Base-by-base conservation (phyloP, 345 rosid species). In the Hypericum perforatum region DNA sequence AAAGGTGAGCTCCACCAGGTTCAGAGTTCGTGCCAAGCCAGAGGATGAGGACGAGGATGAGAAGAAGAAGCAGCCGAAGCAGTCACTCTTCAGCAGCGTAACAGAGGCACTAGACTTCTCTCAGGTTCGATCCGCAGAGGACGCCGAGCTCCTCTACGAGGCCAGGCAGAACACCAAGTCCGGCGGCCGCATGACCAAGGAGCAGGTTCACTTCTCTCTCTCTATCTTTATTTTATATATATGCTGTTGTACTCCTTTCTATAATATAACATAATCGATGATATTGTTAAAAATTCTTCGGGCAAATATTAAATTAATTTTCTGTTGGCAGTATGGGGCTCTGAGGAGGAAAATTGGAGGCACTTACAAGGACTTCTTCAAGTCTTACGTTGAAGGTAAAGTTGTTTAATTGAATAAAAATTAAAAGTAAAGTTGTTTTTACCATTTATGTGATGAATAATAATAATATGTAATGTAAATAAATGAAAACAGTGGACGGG, bases 301-400 rank as follows among this genome's bases (percentile, higher is more conserved):
- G n/a, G n/a, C n/a, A n/a, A n/a, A n/a, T n/a, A n/a, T n/a, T n/a
- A n/a, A n/a, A n/a, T n/a, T n/a, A n/a, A n/a, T n/a, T n/a, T 56
- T 7, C 32, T 43, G 12, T 40, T 61, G 14, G 71, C 78, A 90
- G 97, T 86, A 90, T 61, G 97, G 95, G 6, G 97, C 97, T 32
- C 78, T 86, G 41, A 77, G 94, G 62, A 84, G 95, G 78, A 83
- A 86, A 73, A 86, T 84, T 43, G 97, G 97, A 65, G 95, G 95
- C 42, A 90, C 91, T 5, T 86, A 86, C 78, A 78, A 80, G 78
- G 97, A 86, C 56, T 86, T 90, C 69, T 90, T 90, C 76, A 90
- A 89, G 63, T 89, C 95, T 39, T 86, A 90, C 48, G 41, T 86
- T 5, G 95, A 86, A 6, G 97, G 97, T 90, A 70, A 11, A n/a